Conservation (phyloP, 257 asterid genomes). For the Gentiana macrophylla region DNA sequence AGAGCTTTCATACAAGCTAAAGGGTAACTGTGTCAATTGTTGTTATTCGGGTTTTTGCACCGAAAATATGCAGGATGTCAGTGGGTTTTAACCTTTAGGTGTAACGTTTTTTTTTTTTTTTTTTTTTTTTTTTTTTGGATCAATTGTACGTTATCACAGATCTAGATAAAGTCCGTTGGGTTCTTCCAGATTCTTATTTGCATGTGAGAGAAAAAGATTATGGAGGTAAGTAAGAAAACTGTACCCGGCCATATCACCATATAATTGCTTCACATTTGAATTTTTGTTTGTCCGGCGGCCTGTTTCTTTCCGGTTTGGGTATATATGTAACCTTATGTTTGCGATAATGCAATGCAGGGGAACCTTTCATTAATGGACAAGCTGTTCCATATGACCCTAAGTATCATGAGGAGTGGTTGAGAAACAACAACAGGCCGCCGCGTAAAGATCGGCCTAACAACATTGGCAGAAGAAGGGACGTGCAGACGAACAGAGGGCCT, state of each 20-base stretch:
- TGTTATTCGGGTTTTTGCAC: neutral
- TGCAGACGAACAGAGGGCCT: slow-evolving; percentile 14
- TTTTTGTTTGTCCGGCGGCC: no score
- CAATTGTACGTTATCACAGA: slow-evolving; percentile 31
- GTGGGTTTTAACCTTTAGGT: neutral
- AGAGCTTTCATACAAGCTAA: slow-evolving; percentile 67
- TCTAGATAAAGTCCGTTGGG: slow-evolving; percentile 74
- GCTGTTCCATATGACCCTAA: slow-evolving; percentile 94
- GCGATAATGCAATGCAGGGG: slow-evolving; percentile 39
- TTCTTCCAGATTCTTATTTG: slow-evolving; percentile 94
- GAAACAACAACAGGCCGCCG: slow-evolving; percentile 55
- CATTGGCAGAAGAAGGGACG: slow-evolving; percentile 31
- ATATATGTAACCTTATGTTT: no score
- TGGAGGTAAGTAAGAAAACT: slow-evolving; percentile 53
- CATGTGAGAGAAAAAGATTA: slow-evolving; percentile 84
- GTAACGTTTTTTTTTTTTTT: neutral
- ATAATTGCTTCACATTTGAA: neutral
- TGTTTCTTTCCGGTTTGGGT: no score
- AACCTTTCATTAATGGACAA: slow-evolving; percentile 88
- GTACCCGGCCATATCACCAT: no score
- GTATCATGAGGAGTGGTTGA: slow-evolving; percentile 93
- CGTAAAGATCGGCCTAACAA: slow-evolving; percentile 78
- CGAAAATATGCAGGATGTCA: slow-evolving; percentile 2
- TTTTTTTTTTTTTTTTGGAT: neutral
- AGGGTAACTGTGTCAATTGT: slow-evolving; percentile 30